Base-by-base conservation (phyloP, 441 rosid genomes). In the Flueggea neowawraea region DNA sequence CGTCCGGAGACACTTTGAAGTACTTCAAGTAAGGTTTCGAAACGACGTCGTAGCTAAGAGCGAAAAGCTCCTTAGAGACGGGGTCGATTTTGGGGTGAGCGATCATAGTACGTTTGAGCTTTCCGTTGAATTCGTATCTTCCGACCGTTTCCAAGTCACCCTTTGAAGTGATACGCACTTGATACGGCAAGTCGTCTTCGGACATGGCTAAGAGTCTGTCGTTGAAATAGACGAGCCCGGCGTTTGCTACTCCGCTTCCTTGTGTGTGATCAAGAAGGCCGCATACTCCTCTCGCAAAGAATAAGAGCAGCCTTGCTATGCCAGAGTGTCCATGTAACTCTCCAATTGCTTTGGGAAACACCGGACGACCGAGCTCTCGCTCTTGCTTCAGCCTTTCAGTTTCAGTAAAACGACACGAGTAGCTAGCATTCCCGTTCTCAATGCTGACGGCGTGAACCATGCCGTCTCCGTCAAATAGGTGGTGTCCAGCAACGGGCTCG, bases 81-180 rank as follows among this genome's bases (percentile, higher is more conserved):
- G 96, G 88, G 73, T 88, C 96, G n/a, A 86, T 61, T 66, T 88
- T 88, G n/a, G 96, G 96, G 73, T 88, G 96, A 9, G 96, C 96
- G 31, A 88, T 88, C 96, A 88, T 88, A 13, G 88, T 64, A 7
- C 78, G 74, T 2, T 72, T 60, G 6, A 88, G 78, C 67, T 88
- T 88, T 12, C 79, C 79, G 50, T 72, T 60, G 58, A 88, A 88
- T 69, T 78, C 68, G 74, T 69, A 78, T 41, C 92, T 69, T 0
- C 85, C 85, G 8, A 81, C 83, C 3, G 96, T 88, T 63, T 82
- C 59, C 12, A 88, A 77, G 71, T 88, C 92, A 2, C 87, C 92
- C 16, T 73, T 56, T 14, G 76, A 32, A 5, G 87, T 77, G 64
- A 88, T 45, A 15, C 79, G 71, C 0, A 88, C 62, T 28, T 88